Evolutionary conservation across 148 eudicot species (phyloP).

Genomic region (Camellia granthamiana): DNA sequence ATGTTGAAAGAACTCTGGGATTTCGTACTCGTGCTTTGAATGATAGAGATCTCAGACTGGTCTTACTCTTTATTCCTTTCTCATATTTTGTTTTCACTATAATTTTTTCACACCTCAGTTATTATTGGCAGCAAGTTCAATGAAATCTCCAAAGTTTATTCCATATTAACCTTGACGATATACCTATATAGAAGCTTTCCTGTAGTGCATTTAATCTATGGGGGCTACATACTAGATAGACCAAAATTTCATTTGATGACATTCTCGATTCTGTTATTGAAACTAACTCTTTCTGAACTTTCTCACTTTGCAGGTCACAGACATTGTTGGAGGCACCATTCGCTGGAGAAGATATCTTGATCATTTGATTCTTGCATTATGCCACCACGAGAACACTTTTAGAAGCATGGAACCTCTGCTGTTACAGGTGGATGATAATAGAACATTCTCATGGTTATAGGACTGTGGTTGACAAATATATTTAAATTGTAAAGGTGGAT

Average conservation of each 20-base stretch:
- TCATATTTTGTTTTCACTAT: not conserved
- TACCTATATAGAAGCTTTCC: not conserved
- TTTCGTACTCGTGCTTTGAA: conserved; percentile 80
- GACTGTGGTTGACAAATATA: not conserved
- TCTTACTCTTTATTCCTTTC: conserved; percentile 22
- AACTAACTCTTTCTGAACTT: not conserved
- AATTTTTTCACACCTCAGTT: too few relatives aligned
- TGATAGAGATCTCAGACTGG: conserved; percentile 86
- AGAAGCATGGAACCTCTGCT: conserved; percentile 87
- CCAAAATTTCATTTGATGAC: not conserved
- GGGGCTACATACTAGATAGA: not conserved
- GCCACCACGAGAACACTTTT: conserved; percentile 64
- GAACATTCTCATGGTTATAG: not conserved
- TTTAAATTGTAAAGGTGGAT: not conserved
- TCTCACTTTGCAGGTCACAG: conserved; percentile 62
- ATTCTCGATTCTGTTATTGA: not conserved
- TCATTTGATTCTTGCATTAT: conserved; percentile 69
- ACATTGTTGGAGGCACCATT: conserved; percentile 87
- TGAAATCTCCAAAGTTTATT: not conserved
- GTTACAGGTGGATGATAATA: conserved; percentile 56
- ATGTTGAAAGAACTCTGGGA: conserved; percentile 93
- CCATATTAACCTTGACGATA: not conserved
- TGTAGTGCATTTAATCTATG: not conserved
- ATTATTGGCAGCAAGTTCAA: not conserved
- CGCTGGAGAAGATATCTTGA: conserved; percentile 98